Evolutionary conservation across 345 rosid species (phyloP).

Genomic region (Passiflora organensis): DNA sequence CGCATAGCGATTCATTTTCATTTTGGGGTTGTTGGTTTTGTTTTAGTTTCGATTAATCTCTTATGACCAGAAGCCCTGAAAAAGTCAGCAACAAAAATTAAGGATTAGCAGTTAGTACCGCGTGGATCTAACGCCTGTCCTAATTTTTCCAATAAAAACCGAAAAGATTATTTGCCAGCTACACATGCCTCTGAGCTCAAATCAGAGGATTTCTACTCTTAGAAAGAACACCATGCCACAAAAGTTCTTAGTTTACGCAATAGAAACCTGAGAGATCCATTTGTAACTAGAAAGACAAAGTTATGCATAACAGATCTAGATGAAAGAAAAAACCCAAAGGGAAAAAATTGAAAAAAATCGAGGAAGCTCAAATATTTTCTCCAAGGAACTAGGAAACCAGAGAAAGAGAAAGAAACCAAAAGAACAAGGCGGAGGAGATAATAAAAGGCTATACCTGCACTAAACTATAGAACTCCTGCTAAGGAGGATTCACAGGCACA

Average conservation of each 20-base stretch:
- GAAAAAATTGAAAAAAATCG: not conserved
- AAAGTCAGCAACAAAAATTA: not conserved
- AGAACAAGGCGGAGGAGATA: not conserved
- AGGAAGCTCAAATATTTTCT: not conserved
- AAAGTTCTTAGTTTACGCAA: not conserved
- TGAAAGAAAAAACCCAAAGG: not conserved
- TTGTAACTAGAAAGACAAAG: too few relatives aligned
- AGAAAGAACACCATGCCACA: not conserved
- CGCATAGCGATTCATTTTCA: slow-evolving; percentile 60
- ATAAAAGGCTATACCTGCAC: slow-evolving; percentile 9
- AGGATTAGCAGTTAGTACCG: not conserved
- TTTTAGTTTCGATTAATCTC: not conserved
- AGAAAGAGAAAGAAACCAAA: not conserved
- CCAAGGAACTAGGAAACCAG: not conserved
- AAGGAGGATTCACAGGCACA: too few relatives aligned
- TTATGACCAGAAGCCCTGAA: slow-evolving; percentile 7
- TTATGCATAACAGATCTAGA: not conserved
- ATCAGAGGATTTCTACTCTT: not conserved
- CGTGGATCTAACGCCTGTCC: slow-evolving; percentile 8
- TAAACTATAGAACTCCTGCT: slow-evolving; percentile 12
- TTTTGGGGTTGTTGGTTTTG: not conserved
- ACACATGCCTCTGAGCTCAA: not conserved
- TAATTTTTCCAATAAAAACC: not conserved
- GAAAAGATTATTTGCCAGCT: not conserved
- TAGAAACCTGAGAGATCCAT: not conserved